These are phyloP conservation scores for Allium sativum DNA, from an alignment of 106 monocot species.

Conservation along the genomic window DNA sequence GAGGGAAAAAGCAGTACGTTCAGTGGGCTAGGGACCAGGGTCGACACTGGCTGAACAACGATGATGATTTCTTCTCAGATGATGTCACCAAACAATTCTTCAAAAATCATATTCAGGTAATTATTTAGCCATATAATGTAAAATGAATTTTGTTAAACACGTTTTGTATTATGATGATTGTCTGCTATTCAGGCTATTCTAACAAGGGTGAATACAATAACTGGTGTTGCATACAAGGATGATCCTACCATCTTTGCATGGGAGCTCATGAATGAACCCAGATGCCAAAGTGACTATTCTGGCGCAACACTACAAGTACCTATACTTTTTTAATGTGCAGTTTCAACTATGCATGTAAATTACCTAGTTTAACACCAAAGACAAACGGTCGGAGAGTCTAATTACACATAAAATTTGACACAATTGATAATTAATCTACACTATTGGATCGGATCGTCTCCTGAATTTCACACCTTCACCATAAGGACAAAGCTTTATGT, in stretches of 20 bases:
- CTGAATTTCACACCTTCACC: too few species aligned
- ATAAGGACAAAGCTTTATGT: too few species aligned
- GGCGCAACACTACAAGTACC: constrained; percentile 12
- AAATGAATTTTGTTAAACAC: not conserved
- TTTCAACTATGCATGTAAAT: not conserved
- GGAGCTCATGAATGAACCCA: constrained; percentile 27
- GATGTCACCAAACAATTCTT: constrained; percentile 36
- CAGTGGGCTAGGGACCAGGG: constrained; percentile 44
- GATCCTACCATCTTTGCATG: constrained; percentile 24
- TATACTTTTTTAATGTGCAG: not conserved
- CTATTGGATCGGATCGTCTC: too few species aligned
- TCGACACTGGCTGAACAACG: constrained; percentile 9
- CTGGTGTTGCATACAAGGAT: constrained; percentile 12
- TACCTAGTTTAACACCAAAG: not conserved
- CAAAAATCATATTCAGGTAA: constrained; percentile 51
- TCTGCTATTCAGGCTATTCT: constrained; percentile 5
- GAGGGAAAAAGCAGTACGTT: constrained; percentile 55
- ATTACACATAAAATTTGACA: too few species aligned
- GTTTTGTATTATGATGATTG: not conserved
- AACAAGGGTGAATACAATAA: constrained; percentile 9
- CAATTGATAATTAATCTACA: too few species aligned
- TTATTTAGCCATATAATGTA: not conserved
- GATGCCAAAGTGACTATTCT: constrained; percentile 11
- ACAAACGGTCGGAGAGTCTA: too few species aligned
- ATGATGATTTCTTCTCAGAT: constrained; percentile 52